Base-by-base conservation (phyloP, 768 basidiomycete genomes). In the Rossbeevera mucosa region DNA sequence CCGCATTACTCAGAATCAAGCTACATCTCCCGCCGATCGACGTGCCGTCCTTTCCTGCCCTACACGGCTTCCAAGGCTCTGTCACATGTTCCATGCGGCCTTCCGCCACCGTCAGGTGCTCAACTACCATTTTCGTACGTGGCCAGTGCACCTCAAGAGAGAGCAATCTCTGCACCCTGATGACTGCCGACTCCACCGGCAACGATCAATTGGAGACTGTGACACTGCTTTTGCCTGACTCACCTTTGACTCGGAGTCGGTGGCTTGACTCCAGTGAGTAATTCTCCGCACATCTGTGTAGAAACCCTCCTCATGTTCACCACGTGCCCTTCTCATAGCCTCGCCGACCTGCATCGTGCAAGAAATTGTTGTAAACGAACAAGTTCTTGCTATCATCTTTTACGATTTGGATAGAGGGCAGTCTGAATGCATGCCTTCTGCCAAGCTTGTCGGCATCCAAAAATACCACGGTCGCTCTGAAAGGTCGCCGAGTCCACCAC, bases 241-340 rank as follows among this genome's bases (percentile, higher is more conserved):
- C 86, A 20, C 67, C 74, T 14, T 71, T 91, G 45, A 80, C 66
- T 61, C 74, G 80, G 53, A 86, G 86, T 67, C 78, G 84, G 53
- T 86, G 86, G 87, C 73, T 85, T 56, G 83, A 85, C 64, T 67
- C 77, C 55, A 70, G 86, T 88, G 63, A 67, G 86, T 77, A 52
- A 44, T 50, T 53, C 44, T 38, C 43, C 24, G 21, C 57, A 30
- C 44, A 54, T 52, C 45, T 53, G 30, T 53, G 43, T 43, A 45
- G 29, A 42, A 18, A 7, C 47, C 42, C 18, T 28, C 64, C 65
- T 64, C 61, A 56, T 58, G 67, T 55, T 66, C 55, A 63, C 57
- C 66, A 61, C 55, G 67, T 65, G 71, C 55, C 60, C 59, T 11
- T 18, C 1, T 47, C 63, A 57, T 55, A 83, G 80, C 72, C 58